phyloP scores from a whole-genome alignment of 805 yeast species.

The Henningerozyma blattae region DNA sequence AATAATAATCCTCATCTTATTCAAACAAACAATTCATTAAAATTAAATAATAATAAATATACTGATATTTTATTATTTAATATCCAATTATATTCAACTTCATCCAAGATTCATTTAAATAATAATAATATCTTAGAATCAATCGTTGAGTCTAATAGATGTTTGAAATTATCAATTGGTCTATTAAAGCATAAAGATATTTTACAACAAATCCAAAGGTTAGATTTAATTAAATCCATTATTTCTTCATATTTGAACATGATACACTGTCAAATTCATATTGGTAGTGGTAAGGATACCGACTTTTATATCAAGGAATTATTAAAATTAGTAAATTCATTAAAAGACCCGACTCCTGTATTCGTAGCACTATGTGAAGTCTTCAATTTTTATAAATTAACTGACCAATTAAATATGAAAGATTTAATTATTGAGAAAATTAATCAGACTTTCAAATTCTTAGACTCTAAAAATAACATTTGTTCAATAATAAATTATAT shows the following conservation, averaged over 20 bases:
- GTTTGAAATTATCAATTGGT: slow-evolving; percentile 42
- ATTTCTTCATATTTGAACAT: slow-evolving; percentile 29
- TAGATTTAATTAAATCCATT: slow-evolving; percentile 27
- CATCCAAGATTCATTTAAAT: slow-evolving; percentile 13
- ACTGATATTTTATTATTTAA: slow-evolving; percentile 21
- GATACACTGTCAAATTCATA: slow-evolving; percentile 29
- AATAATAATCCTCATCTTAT: slow-evolving; percentile 10
- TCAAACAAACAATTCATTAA: slow-evolving; percentile 14
- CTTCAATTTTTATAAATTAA: slow-evolving; percentile 12
- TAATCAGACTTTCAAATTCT: slow-evolving; percentile 13
- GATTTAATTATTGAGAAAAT: slow-evolving; percentile 6
- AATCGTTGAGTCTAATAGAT: slow-evolving; percentile 31
- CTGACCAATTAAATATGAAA: slow-evolving; percentile 8
- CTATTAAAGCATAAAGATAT: slow-evolving; percentile 31
- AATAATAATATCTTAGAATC: slow-evolving; percentile 11
- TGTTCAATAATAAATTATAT: slow-evolving; percentile 12
- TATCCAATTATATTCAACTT: slow-evolving; percentile 9
- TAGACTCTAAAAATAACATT: slow-evolving; percentile 18
- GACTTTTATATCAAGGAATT: slow-evolving; percentile 43
- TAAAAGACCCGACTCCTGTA: slow-evolving; percentile 18
- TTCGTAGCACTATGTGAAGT: slow-evolving; percentile 11
- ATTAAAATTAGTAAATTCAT: slow-evolving; percentile 24
- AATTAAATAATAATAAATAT: slow-evolving; percentile 12
- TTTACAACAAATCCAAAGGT: slow-evolving; percentile 22
- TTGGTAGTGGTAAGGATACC: slow-evolving; percentile 51